phyloP scores from a whole-genome alignment of 1,139 yeast species.

The Pichia inconspicua region DNA sequence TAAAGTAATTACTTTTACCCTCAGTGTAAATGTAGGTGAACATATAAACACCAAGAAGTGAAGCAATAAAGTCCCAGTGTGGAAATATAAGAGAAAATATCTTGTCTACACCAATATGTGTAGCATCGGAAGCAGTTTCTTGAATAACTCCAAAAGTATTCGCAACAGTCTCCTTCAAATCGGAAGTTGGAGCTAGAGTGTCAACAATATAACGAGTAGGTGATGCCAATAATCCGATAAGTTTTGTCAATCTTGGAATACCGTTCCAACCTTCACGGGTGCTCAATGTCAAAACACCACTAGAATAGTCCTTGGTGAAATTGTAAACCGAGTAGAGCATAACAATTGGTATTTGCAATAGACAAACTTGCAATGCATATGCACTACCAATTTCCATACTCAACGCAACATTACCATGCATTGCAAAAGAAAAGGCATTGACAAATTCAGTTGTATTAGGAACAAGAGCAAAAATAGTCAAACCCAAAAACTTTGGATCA shows the following conservation, averaged over 20 bases:
- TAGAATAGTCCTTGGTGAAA: constrained; percentile 8
- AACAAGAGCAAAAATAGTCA: constrained; percentile 89
- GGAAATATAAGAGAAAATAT: constrained; percentile 87
- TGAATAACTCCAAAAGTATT: constrained; percentile 2
- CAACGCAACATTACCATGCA: constrained; percentile 90
- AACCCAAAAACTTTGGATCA: constrained; percentile 83
- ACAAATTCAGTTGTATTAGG: constrained; percentile 96
- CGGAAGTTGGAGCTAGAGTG: neutral
- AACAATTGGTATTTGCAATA: constrained; percentile 86
- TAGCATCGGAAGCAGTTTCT: neutral
- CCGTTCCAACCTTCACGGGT: constrained; percentile 8
- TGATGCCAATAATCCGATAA: constrained; percentile 5
- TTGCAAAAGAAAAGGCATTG: constrained; percentile 94
- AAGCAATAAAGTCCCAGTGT: constrained; percentile 88
- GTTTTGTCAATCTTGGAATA: constrained; percentile 8
- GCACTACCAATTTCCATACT: constrained; percentile 98
- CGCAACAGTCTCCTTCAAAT: neutral
- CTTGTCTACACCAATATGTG: constrained; percentile 25
- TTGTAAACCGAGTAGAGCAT: constrained; percentile 63
- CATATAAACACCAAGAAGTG: constrained; percentile 76
- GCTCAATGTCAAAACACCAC: constrained; percentile 1
- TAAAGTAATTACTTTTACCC: constrained; percentile 92
- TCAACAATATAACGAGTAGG: constrained; percentile 14
- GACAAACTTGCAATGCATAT: constrained; percentile 92
- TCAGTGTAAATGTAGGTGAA: constrained; percentile 94